These are phyloP conservation scores for Sarocladium kiliense DNA, from an alignment of 2,329 filamentous ascomycete genomes.

Conservation along the genomic window DNA sequence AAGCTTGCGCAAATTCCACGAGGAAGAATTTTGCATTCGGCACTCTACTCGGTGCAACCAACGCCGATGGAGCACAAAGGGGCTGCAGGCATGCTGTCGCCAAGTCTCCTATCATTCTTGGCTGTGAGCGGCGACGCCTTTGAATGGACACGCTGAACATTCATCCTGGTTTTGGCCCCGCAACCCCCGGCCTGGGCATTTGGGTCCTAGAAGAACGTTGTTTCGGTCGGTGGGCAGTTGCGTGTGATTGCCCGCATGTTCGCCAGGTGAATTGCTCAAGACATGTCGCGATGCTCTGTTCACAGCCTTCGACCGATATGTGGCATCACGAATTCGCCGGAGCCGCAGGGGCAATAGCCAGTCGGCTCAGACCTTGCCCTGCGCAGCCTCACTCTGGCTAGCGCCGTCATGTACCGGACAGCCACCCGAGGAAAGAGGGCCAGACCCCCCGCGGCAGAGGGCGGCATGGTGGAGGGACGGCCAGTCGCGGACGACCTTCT, in stretches of 20 bases:
- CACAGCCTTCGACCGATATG: too few relatives aligned
- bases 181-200: neutral
- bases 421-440: neutral
- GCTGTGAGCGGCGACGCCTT: neutral
- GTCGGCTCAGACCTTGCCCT: neutral
- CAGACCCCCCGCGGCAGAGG: neutral
- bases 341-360: neutral
- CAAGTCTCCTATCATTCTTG: constrained; percentile 7
- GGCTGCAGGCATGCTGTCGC: neutral
- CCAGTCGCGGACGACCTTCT: neutral
- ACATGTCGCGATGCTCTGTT: neutral
- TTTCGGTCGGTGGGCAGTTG: neutral
- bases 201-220: neutral
- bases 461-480: neutral
- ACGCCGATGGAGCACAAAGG: neutral
- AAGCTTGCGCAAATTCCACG: neutral
- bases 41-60: neutral
- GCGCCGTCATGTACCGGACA: neutral
- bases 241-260: neutral
- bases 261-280: neutral
- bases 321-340: neutral
- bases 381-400: neutral
- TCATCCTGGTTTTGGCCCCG: constrained; percentile 3
- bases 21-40: neutral
- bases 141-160: neutral